These are phyloP conservation scores for Piloderma croceum DNA, from an alignment of 768 basidiomycete genomes.

Conservation along the genomic window DNA sequence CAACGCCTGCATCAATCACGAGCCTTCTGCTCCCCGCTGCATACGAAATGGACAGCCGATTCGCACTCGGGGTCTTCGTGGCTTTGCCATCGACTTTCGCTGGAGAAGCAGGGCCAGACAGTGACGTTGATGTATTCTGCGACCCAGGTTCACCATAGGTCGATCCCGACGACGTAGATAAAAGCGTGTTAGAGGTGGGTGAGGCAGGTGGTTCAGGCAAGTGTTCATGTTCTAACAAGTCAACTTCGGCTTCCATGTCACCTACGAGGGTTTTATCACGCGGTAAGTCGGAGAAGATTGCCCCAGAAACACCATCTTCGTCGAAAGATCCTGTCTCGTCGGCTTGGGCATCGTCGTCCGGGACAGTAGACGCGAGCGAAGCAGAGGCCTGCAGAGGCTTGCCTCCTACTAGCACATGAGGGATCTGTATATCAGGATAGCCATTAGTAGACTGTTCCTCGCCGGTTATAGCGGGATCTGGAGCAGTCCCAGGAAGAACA, in stretches of 20 bases:
- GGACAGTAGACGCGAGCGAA: constrained; percentile 49
- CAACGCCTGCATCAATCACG: constrained; percentile 83
- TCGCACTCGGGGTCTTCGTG: constrained; percentile 60
- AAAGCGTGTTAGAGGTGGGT: constrained; percentile 45
- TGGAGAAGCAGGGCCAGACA: constrained; percentile 1
- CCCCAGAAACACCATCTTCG: too few species aligned
- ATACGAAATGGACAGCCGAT: constrained; percentile 92
- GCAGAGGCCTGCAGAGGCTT: constrained; percentile 39
- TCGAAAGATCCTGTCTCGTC: constrained; percentile 22
- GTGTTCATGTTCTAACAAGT: constrained; percentile 34
- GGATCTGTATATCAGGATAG: constrained; percentile 40
- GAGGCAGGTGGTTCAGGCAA: constrained; percentile 57
- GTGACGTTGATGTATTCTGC: constrained; percentile 18
- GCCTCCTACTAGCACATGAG: constrained; percentile 14
- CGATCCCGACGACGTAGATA: constrained; percentile 27
- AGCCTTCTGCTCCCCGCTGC: constrained; percentile 83
- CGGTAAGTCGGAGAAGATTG: too few species aligned
- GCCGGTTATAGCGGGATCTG: constrained; percentile 35
- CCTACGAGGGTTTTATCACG: too few species aligned
- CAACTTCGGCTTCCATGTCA: constrained; percentile 15
- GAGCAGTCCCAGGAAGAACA: constrained; percentile 30
- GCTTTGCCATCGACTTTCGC: constrained; percentile 21
- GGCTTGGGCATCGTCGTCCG: constrained; percentile 36
- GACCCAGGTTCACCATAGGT: constrained; percentile 43
- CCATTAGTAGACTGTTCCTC: constrained; percentile 45